Conservation (phyloP, 2,329 filamentous ascomycete genomes). For the Tothia fuscella region DNA sequence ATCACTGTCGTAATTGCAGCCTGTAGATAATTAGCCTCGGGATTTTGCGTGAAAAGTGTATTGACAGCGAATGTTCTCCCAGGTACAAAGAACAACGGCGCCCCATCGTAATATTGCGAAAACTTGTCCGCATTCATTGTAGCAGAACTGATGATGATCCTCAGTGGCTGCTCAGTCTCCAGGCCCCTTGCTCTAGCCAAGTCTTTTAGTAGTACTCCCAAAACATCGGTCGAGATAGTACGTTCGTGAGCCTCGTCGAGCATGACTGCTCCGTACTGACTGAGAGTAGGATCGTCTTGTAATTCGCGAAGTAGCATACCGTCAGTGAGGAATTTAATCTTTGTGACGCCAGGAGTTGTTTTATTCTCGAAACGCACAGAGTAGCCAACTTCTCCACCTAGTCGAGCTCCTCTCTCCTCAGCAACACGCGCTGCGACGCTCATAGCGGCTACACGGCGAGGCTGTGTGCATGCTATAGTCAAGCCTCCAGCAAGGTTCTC, state of each 20-base stretch:
- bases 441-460: slow-evolving; percentile 92
- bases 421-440: slow-evolving; percentile 92
- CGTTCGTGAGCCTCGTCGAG: slow-evolving; percentile 97
- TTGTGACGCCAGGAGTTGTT: slow-evolving; percentile 80
- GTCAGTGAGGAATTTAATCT: slow-evolving; percentile 94
- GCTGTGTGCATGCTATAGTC: slow-evolving; percentile 89
- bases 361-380: slow-evolving; percentile 90
- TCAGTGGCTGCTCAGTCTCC: slow-evolving; percentile 83
- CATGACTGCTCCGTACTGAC: slow-evolving; percentile 78
- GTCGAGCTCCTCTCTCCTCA: slow-evolving; percentile 80
- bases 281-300: slow-evolving; percentile 74
- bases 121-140: slow-evolving; percentile 94
- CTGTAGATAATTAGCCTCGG: slow-evolving; percentile 86
- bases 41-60: slow-evolving; percentile 79
- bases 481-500: slow-evolving; percentile 78
- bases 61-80: slow-evolving; percentile 82
- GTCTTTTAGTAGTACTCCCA: slow-evolving; percentile 81
- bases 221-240: slow-evolving; percentile 80
- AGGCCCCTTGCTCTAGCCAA: slow-evolving; percentile 65
- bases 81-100: slow-evolving; percentile 89
- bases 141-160: slow-evolving; percentile 82
- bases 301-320: slow-evolving; percentile 88
- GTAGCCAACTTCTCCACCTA: slow-evolving; percentile 90
- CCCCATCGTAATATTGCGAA: slow-evolving; percentile 79
- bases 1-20: slow-evolving; percentile 89